A percentile compares a stretch with the other conserved stretches of the same genome.
These are phyloP conservation scores for Teratosphaeria destructans DNA, from an alignment of 2,329 filamentous ascomycete genomes.

Conservation along the genomic window DNA sequence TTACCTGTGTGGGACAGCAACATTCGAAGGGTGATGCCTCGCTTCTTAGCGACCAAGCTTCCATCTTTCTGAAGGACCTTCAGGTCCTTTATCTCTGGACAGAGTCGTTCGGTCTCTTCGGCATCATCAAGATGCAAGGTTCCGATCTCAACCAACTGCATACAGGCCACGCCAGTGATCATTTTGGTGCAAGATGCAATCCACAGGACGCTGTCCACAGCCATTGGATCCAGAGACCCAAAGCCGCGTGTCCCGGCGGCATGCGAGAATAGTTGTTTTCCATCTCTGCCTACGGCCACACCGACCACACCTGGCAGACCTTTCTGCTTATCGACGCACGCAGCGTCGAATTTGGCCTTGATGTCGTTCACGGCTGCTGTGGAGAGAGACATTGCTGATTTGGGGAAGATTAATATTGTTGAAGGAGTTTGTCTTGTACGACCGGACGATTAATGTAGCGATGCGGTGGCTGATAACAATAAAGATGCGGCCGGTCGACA, in stretches of 20 bases:
- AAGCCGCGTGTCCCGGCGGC: conserved; percentile 1
- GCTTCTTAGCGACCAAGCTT: conserved; percentile 28
- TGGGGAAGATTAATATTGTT: neutral
- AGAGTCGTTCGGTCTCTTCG: conserved; percentile 23
- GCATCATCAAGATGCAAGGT: conserved; percentile 28
- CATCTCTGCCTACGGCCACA: conserved; percentile 1
- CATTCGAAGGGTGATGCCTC: conserved; percentile 38
- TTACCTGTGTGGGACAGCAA: conserved; percentile 36
- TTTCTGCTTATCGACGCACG: conserved; percentile 1
- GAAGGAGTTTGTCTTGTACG: neutral
- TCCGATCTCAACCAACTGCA: conserved; percentile 35
- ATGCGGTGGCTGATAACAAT: neutral
- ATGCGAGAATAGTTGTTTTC: conserved; percentile 1
- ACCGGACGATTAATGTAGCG: neutral
- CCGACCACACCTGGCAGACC: conserved; percentile 1
- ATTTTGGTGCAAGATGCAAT: conserved; percentile 40
- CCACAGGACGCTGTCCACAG: conserved; percentile 48
- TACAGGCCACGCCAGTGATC: conserved; percentile 29
- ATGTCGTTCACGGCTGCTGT: neutral
- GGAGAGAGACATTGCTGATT: neutral
- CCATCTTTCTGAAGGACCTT: conserved; percentile 27
- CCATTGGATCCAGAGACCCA: conserved; percentile 37
- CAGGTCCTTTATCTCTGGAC: conserved; percentile 29
- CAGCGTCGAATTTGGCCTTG: neutral
- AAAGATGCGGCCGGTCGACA: neutral